Conservation (phyloP, 352 stramenopile species). For the Phytopythium vexans region DNA sequence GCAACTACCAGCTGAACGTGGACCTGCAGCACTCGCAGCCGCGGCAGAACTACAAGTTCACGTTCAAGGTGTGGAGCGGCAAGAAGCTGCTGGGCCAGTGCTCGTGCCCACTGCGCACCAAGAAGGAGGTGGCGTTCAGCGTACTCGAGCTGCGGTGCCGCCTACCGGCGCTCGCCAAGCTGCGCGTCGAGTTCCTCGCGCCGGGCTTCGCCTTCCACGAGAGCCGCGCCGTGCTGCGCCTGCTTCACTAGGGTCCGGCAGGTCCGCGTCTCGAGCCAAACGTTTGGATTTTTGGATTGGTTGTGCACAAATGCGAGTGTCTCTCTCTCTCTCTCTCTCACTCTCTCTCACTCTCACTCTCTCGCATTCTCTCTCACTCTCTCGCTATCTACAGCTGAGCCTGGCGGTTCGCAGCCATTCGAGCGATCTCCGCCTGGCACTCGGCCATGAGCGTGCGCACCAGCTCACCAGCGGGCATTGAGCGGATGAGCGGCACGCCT, state of each 20-base stretch:
- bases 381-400: too few species aligned
- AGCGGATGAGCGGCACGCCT: not conserved
- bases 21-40: slow-evolving; percentile 37
- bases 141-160: slow-evolving; percentile 30
- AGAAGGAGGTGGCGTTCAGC: slow-evolving; percentile 38
- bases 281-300: too few species aligned
- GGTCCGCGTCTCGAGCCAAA: too few species aligned
- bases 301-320: too few species aligned
- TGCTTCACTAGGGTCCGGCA: slow-evolving; percentile 5
- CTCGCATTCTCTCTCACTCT: too few species aligned
- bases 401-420: too few species aligned
- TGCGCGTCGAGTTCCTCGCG: slow-evolving; percentile 39
- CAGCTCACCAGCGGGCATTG: slow-evolving; percentile 2
- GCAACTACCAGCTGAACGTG: slow-evolving; percentile 40
- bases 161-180: slow-evolving; percentile 24
- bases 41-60: slow-evolving; percentile 26
- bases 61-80: slow-evolving; percentile 36
- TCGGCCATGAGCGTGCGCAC: slow-evolving; percentile 3
- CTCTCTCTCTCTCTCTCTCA: too few species aligned
- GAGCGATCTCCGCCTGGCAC: not conserved
- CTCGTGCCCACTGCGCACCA: slow-evolving; percentile 28
- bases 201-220: slow-evolving; percentile 42
- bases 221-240: slow-evolving; percentile 32
- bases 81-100: slow-evolving; percentile 40
- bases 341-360: too few species aligned